Base-by-base conservation (phyloP, 441 rosid genomes). In the Hypseocharis bilobata region DNA sequence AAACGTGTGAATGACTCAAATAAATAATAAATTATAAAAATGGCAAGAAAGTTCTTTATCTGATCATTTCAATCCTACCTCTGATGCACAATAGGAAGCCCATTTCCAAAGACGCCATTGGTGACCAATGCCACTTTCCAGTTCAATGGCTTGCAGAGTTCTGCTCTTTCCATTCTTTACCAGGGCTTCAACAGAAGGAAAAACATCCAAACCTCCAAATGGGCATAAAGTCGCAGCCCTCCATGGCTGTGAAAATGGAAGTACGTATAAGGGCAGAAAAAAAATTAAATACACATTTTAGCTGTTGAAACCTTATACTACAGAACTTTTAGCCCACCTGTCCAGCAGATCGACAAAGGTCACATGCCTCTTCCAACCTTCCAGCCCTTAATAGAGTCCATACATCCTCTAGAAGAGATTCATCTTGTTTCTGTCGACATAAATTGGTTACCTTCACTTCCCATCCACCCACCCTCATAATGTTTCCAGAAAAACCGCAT, bases 311-410 rank as follows among this genome's bases (percentile, higher is more conserved):
- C 25, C 55, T 42, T 23, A 51, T 61, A 68, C 25, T 10, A 3
- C 13, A 26, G 4, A 55, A 55, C 32, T 26, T 26, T 64, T 54
- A 60, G 13, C 69, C 64, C 77, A 93, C 97, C 96, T 93, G 97
- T 75, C 97, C 96, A 62, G 96, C 97, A 29, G 97, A 89, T 64
- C 88, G 86, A 82, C 99, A 93, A 72, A 93, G 92, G 45, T 83
- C 85, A 67, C 92, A 87, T 68, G 99, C 99, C 84, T 91, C 95
- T 65, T 86, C 87, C 60, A 84, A 67, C 82, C 96, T 85, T 73
- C 99, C 99, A 62, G 97, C 97, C 84, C 96, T 84, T 77, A 91
- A 68, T 44, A 93, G 83, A 71, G 85, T 88, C 97, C 99, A 93
- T 29, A 88, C 87, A 83, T 93, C 99, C 80, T 93, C 99, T 68